Percentiles rank a stretch among this genome's conserved stretches.
phyloP scores from a whole-genome alignment of 2,329 filamentous ascomycete species.

The Botrytis fragariae region DNA sequence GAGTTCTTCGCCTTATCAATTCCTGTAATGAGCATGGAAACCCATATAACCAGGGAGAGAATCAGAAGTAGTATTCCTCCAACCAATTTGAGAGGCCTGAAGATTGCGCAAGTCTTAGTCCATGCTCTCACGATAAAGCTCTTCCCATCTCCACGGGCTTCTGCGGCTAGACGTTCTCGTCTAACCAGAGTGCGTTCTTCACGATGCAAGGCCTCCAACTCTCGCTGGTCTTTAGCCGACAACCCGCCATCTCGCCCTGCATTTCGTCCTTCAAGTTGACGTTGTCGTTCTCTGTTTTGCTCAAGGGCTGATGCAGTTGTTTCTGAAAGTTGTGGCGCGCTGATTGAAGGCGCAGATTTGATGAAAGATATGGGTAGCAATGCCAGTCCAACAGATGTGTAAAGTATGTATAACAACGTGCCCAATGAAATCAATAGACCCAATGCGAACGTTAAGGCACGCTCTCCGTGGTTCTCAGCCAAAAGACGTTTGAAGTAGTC shows the following conservation, averaged over 20 bases:
- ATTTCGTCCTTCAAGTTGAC: constrained; percentile 84
- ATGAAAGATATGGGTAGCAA: constrained; percentile 87
- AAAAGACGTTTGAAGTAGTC: constrained; percentile 90
- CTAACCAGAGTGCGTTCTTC: constrained; percentile 92
- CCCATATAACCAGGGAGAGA: constrained; percentile 73
- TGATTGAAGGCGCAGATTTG: constrained; percentile 85
- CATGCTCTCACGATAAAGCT: constrained; percentile 71
- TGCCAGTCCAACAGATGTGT: constrained; percentile 85
- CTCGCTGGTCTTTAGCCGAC: constrained; percentile 80
- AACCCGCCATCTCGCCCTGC: constrained; percentile 71
- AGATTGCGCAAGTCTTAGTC: constrained; percentile 76
- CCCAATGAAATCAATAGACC: constrained; percentile 87
- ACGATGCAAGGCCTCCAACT: constrained; percentile 80
- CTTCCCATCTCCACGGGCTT: constrained; percentile 74
- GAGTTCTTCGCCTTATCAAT: constrained; percentile 98
- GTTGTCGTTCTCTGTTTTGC: constrained; percentile 85
- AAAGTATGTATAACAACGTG: constrained; percentile 80
- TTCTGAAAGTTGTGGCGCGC: constrained; percentile 73
- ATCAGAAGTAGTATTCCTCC: constrained; percentile 77
- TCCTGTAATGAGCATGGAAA: constrained; percentile 90
- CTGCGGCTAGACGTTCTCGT: constrained; percentile 81
- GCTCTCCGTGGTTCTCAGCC: constrained; percentile 84
- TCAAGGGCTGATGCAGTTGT: constrained; percentile 79
- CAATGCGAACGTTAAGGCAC: constrained; percentile 84
- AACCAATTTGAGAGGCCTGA: constrained; percentile 85